phyloP scores from a whole-genome alignment of 345 rosid genomes.

The Stellera chamaejasme region DNA sequence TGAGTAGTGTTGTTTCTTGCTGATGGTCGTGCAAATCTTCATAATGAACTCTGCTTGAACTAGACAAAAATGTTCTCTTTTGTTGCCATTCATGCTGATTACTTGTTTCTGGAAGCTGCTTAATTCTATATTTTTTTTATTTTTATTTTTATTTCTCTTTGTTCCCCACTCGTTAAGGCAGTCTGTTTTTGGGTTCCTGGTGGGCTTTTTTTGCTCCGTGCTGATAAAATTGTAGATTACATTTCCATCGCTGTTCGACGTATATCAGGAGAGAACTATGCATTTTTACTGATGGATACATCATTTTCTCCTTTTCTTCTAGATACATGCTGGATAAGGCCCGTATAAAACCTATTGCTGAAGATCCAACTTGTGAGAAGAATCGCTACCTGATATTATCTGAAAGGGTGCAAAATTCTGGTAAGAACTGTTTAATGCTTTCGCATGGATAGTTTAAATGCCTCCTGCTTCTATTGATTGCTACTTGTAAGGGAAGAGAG shows the following conservation, averaged over 20 bases:
- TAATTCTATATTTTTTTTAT: background rate
- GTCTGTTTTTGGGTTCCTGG: background rate
- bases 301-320: constrained; percentile 4
- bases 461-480: no score
- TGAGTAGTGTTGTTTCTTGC: no score
- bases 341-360: constrained; percentile 70
- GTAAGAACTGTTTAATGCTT: constrained; percentile 22
- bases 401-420: constrained; percentile 47
- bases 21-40: no score
- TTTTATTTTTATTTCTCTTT: no score
- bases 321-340: constrained; percentile 83
- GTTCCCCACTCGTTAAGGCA: background rate
- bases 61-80: no score
- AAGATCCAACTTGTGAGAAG: constrained; percentile 59
- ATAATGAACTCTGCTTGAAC: no score
- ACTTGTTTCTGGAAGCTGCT: background rate
- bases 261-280: no score
- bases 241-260: background rate
- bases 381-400: constrained; percentile 69
- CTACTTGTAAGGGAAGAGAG: no score
- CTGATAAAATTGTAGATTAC: background rate
- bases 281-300: no score
- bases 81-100: no score
- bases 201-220: background rate
- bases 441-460: no score